A percentile compares a stretch with the other conserved stretches of the same genome.
Evolutionary conservation across 1,284 basidiomycete genomes (phyloP).

Genomic region (Malassezia equina): DNA sequence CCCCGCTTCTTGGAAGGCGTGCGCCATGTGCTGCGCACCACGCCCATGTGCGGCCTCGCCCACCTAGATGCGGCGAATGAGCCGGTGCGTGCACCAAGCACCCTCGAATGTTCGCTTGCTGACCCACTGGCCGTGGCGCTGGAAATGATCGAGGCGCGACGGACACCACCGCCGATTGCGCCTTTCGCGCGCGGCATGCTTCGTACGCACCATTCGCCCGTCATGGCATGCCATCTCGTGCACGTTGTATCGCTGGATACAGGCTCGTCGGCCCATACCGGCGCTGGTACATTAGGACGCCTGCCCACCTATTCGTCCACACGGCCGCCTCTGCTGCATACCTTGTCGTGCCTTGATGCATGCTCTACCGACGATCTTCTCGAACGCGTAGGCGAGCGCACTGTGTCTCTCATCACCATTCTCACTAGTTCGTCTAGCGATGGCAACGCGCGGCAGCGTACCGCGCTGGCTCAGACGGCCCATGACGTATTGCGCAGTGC

Average conservation of each 20-base stretch:
- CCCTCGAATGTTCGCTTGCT: not conserved
- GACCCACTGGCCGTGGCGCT: slow-evolving; percentile 9
- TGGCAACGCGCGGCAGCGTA: not conserved
- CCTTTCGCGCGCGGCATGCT: slow-evolving; percentile 7
- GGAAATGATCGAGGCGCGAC: slow-evolving; percentile 8
- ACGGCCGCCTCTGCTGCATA: not conserved
- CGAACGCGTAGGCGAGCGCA: not conserved
- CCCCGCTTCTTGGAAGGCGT: slow-evolving; percentile 2
- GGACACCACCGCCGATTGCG: not conserved
- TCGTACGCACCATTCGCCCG: not conserved
- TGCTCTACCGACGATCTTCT: not conserved
- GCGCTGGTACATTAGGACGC: too few relatives aligned
- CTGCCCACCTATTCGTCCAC: not conserved
- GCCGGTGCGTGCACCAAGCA: not conserved
- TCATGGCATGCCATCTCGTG: slow-evolving; percentile 5
- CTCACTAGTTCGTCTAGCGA: not conserved
- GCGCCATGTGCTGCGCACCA: not conserved
- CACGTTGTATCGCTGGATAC: slow-evolving; percentile 3
- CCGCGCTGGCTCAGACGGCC: not conserved
- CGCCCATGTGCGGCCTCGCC: not conserved
- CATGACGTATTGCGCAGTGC: slow-evolving; percentile 3
- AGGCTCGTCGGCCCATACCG: not conserved
- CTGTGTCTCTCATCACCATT: not conserved
- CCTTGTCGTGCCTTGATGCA: not conserved
- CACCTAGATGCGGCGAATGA: not conserved